A percentile compares a stretch with the other conserved stretches of the same genome.
Evolutionary conservation across 208 protist species (phyloP).

Genomic region (Phytomonas sp.): DNA sequence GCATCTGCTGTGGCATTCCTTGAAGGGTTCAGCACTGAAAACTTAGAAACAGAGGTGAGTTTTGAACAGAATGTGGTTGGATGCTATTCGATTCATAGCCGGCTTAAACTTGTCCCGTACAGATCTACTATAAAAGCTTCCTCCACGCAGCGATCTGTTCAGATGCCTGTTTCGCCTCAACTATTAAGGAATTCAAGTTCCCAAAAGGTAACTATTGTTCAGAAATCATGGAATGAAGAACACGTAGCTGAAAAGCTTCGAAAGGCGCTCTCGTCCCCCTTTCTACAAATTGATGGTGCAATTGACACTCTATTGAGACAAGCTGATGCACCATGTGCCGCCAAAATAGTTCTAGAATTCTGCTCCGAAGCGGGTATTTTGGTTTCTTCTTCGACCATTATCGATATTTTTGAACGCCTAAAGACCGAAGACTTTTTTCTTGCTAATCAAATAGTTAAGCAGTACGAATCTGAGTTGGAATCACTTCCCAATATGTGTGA

Average conservation of each 20-base stretch:
- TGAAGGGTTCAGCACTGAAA: slow-evolving; percentile 35
- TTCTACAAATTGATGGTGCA: background rate
- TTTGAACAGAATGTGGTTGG: slow-evolving; percentile 9
- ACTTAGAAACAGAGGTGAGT: slow-evolving; percentile 25
- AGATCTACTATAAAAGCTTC: background rate
- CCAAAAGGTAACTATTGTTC: background rate
- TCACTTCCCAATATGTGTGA: background rate
- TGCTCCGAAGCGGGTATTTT: background rate
- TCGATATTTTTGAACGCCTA: background rate
- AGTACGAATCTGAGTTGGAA: background rate
- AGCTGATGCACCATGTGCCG: background rate
- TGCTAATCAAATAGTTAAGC: background rate
- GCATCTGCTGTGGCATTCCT: slow-evolving; percentile 40
- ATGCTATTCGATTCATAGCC: slow-evolving; percentile 15
- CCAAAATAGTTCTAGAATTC: background rate
- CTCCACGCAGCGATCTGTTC: background rate
- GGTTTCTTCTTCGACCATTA: background rate
- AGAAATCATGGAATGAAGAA: background rate
- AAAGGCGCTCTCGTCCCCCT: background rate
- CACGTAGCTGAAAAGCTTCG: background rate
- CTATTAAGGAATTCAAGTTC: background rate
- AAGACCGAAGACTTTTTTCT: background rate
- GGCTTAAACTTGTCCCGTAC: slow-evolving; percentile 36
- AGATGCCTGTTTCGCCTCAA: background rate
- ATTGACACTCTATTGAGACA: background rate